Evolutionary conservation across 768 basidiomycete species (phyloP).

Genomic region (Russula griseocarnosa): DNA sequence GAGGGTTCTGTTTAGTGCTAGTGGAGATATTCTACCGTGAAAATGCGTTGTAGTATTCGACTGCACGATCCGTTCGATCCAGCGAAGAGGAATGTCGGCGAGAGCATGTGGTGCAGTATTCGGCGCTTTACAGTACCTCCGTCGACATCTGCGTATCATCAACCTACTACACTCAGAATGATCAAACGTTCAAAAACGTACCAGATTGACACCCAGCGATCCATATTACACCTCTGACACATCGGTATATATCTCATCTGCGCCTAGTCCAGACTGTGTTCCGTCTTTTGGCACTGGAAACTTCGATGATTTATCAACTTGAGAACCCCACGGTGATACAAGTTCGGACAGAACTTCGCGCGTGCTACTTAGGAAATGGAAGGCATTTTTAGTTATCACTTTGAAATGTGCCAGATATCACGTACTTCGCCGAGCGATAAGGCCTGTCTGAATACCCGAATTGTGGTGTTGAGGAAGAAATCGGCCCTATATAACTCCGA

Average conservation of each 20-base stretch:
- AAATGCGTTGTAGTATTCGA: constrained; percentile 16
- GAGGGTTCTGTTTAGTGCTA: background rate
- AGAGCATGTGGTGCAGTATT: constrained; percentile 16
- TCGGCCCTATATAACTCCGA: constrained; percentile 57
- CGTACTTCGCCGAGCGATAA: constrained; percentile 62
- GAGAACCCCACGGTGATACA: constrained; percentile 50
- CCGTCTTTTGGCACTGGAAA: constrained; percentile 1
- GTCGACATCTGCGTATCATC: constrained; percentile 20
- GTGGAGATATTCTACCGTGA: constrained; percentile 19
- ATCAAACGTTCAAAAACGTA: background rate
- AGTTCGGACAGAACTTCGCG: constrained; percentile 59
- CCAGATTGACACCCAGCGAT: constrained; percentile 27
- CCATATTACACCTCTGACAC: constrained; percentile 27
- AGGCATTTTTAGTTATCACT: background rate
- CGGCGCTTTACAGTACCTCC: constrained; percentile 14
- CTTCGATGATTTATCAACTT: constrained; percentile 1
- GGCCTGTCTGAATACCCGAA: constrained; percentile 76
- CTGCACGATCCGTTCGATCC: constrained; percentile 24
- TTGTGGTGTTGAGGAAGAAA: constrained; percentile 59
- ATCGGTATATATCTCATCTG: constrained; percentile 16
- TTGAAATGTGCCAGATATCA: background rate
- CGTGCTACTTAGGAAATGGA: constrained; percentile 46
- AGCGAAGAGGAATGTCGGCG: constrained; percentile 24
- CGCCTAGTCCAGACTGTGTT: background rate
- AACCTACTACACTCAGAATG: background rate